Conservation (phyloP, 202 grass and related monocot genomes). For the Zizania palustris region DNA sequence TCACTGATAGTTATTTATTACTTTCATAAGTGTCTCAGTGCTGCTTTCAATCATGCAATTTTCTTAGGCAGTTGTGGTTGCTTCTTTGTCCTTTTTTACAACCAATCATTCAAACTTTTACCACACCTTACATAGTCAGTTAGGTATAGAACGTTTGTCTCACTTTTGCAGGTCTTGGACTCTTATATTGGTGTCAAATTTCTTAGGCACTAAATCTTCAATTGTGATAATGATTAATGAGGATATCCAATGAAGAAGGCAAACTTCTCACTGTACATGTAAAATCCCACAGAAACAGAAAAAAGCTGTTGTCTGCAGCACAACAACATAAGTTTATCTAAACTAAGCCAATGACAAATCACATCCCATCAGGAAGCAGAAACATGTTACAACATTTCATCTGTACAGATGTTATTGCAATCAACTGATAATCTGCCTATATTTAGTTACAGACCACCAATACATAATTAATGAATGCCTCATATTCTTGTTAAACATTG, state of each 20-base stretch:
- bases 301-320: not conserved
- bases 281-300: not conserved
- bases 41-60: not conserved
- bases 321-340: not conserved
- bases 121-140: not conserved
- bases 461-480: not conserved
- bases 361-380: constrained; percentile 5
- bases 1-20: constrained; percentile 11
- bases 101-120: not conserved
- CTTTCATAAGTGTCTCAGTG: not conserved
- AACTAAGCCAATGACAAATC: constrained; percentile 10
- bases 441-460: not conserved
- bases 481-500: too few species aligned
- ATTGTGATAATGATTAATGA: not conserved
- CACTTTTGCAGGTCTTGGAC: not conserved
- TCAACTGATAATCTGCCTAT: not conserved
- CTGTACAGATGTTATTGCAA: not conserved
- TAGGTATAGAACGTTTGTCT: not conserved
- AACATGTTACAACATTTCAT: not conserved
- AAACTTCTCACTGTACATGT: not conserved
- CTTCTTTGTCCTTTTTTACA: not conserved
- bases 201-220: constrained; percentile 1
- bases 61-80: not conserved
- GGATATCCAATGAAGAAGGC: not conserved
- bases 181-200: too few species aligned